Conservation (phyloP, 257 asterid species). For the Gardenia jasminoides region DNA sequence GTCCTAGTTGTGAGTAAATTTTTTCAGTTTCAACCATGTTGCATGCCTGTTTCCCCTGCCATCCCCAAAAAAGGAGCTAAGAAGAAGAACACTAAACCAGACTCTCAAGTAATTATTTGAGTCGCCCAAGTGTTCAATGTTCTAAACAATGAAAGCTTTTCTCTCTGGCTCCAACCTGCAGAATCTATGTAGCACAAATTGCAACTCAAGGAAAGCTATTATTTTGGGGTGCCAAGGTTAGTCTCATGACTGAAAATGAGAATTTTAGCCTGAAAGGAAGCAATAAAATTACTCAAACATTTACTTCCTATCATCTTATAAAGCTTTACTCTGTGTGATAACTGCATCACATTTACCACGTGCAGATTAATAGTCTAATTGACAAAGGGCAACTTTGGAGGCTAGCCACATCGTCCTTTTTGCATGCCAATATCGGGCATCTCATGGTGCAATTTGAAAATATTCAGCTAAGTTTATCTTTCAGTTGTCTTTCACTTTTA, state of each 20-base stretch:
- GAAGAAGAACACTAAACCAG: background rate
- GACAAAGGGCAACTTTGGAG: slow-evolving; percentile 88
- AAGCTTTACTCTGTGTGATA: background rate
- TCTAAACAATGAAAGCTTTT: slow-evolving; percentile 6
- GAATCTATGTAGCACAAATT: slow-evolving; percentile 61
- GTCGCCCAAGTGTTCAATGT: background rate
- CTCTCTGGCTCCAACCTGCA: slow-evolving; percentile 34
- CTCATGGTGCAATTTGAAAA: slow-evolving; percentile 60
- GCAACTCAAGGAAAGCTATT: slow-evolving; percentile 63
- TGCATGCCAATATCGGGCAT: slow-evolving; percentile 83
- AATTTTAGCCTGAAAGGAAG: background rate
- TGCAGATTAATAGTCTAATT: slow-evolving; percentile 82
- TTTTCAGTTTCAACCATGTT: background rate
- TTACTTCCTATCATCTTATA: background rate
- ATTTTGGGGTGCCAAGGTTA: slow-evolving; percentile 90
- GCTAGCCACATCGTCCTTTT: slow-evolving; percentile 75
- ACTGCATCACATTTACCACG: slow-evolving; percentile 10
- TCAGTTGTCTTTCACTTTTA: slow-evolving; percentile 14
- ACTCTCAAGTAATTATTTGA: background rate
- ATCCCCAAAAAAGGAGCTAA: background rate
- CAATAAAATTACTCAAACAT: background rate
- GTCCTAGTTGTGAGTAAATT: background rate
- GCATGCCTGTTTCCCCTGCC: background rate
- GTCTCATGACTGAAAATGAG: slow-evolving; percentile 1
- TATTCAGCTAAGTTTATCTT: slow-evolving; percentile 6